Evolutionary conservation across 306 rosid species (phyloP).

Genomic region (Fagus sylvatica): DNA sequence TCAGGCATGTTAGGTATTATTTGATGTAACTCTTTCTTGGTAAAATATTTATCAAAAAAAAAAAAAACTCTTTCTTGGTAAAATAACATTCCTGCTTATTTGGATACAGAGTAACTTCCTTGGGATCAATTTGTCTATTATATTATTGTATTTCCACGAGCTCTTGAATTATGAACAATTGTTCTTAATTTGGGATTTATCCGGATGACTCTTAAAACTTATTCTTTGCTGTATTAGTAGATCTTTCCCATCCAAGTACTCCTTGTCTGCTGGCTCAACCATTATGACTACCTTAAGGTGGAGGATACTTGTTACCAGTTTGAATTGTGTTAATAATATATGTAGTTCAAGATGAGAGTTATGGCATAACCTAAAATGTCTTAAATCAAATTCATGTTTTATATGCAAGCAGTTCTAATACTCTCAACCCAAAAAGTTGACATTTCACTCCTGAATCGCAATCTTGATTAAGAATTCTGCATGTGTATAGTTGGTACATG

Average conservation of each 20-base stretch:
- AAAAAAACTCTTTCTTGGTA: not conserved
- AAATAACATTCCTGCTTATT: not conserved
- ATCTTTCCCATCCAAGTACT: too few relatives aligned
- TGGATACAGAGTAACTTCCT: not conserved
- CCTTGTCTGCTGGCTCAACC: too few relatives aligned
- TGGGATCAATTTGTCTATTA: not conserved
- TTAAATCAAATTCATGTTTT: too few relatives aligned
- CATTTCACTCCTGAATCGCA: not conserved
- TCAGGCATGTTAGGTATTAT: constrained; percentile 1
- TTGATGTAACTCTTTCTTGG: not conserved
- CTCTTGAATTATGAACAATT: not conserved
- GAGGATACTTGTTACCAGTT: too few relatives aligned
- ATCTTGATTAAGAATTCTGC: constrained; percentile 13
- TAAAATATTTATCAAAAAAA: too few relatives aligned
- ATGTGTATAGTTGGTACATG: not conserved
- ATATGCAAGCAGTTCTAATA: too few relatives aligned
- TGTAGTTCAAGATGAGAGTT: not conserved
- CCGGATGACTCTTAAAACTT: too few relatives aligned
- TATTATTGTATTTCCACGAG: not conserved
- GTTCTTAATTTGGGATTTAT: not conserved
- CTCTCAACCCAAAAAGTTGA: not conserved
- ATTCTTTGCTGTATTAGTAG: too few relatives aligned
- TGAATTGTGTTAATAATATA: too few relatives aligned
- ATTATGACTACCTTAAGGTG: too few relatives aligned
- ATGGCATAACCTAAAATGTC: not conserved